phyloP scores from a whole-genome alignment of 768 basidiomycete species.

The Chalciporus piperatus region DNA sequence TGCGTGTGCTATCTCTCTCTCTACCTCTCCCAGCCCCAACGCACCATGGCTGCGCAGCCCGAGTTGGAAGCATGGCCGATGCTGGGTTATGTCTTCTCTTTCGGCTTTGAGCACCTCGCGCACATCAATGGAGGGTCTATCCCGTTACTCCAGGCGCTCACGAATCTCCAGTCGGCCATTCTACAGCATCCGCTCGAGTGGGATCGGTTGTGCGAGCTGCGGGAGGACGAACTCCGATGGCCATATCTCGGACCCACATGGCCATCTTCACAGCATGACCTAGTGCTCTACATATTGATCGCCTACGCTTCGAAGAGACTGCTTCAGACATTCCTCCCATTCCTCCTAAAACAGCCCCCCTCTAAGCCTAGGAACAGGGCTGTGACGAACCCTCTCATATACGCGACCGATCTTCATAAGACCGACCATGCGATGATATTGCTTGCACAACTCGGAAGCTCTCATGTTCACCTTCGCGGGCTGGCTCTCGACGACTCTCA shows the following conservation, averaged over 20 bases:
- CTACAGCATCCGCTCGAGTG: constrained; percentile 1
- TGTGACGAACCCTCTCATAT: constrained; percentile 9
- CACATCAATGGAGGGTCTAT: not conserved
- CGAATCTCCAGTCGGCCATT: not conserved
- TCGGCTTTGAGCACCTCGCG: constrained; percentile 2
- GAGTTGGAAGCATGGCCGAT: not conserved
- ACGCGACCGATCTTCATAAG: constrained; percentile 5
- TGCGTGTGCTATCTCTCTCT: not conserved
- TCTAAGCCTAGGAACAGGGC: too few species aligned
- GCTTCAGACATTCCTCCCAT: not conserved
- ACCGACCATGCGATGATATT: constrained; percentile 1
- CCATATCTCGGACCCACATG: not conserved
- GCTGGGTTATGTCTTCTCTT: not conserved
- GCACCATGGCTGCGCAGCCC: not conserved
- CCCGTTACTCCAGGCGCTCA: not conserved
- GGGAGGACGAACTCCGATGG: not conserved
- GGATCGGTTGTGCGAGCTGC: not conserved
- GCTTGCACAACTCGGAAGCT: not conserved
- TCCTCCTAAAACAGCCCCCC: too few species aligned
- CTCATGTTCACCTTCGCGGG: constrained; percentile 5
- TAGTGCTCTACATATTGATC: not conserved
- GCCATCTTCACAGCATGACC: constrained; percentile 1
- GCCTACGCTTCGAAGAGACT: not conserved
- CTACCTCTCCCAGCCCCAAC: not conserved
- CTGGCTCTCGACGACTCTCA: constrained; percentile 1